These are phyloP conservation scores for Penicillium psychrosexuale DNA, from an alignment of 2,329 filamentous ascomycete species.

Conservation along the genomic window DNA sequence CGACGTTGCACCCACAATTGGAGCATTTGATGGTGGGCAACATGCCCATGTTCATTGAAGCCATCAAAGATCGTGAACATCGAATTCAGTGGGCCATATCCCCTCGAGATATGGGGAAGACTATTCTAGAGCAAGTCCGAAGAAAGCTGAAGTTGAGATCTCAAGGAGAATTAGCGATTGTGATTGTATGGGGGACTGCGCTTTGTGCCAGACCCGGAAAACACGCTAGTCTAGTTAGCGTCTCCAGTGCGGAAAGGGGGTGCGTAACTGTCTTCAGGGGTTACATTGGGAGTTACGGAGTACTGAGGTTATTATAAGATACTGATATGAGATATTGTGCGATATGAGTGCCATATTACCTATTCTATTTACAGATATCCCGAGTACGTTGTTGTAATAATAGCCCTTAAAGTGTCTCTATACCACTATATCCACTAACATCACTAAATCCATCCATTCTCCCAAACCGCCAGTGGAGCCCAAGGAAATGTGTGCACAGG, in stretches of 20 bases:
- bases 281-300: not conserved
- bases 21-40: slow-evolving; percentile 87
- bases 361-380: not conserved
- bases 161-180: slow-evolving; percentile 1
- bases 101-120: slow-evolving; percentile 6
- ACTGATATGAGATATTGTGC: no score
- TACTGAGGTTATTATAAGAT: not conserved
- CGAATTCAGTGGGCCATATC: slow-evolving; percentile 11
- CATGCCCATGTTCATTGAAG: slow-evolving; percentile 59
- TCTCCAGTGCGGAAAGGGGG: slow-evolving; percentile 19
- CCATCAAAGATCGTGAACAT: slow-evolving; percentile 26
- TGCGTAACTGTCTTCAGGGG: slow-evolving; percentile 19
- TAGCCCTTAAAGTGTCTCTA: no score
- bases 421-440: not conserved
- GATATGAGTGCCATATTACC: no score
- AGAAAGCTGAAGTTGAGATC: not conserved
- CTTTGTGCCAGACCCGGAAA: not conserved
- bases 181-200: not conserved
- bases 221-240: slow-evolving; percentile 20
- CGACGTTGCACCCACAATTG: slow-evolving; percentile 70
- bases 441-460: not conserved
- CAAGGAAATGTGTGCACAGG: not conserved
- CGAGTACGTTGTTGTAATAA: not conserved
- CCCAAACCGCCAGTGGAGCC: not conserved
- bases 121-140: slow-evolving; percentile 4